Evolutionary conservation across 768 basidiomycete species (phyloP), one percentile per base, ranked within the genome.

Genomic region (Mycena rosella): DNA sequence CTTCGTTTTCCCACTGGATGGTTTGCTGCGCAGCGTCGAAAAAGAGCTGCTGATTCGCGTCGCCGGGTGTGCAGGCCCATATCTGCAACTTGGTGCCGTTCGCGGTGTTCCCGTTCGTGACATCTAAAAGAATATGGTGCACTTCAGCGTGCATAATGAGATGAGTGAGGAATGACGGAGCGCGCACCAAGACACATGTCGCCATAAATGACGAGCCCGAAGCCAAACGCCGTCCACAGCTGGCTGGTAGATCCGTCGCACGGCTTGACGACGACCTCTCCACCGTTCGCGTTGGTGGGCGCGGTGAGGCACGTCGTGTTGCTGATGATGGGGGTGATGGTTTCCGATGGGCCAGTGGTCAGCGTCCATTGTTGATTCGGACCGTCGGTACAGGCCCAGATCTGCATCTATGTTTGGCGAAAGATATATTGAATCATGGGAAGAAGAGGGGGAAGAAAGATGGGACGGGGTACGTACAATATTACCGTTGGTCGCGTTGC

Each of bases 1-100:
- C 47, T 42, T 30, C 27, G 40, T 34, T 38, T 27, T 55, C 60
- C 73, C 73, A 75, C 9, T 59, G 15, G 29, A 73, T 70, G n/a
- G 10, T 36, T 30, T 49, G 32, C 17, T 44, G 6, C 5, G 44
- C 20, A 38, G 47, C 14, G 34, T 40, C 7, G 60, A 48, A 67
- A 49, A 66, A 72, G 20, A 57, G 26, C 49, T 74, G 70, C 49
- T 74, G 70, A 47, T 70, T 67, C 24, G 53, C 64, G 55, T 70
- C 57, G 49, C 64, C 63, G 24, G 66, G 66, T 22, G 57, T 64
- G 64, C 75, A 76, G 27, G 52, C 57, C 74, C 74, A 77, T 52
- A 75, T 69, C 56, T 77, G 75, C 42, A 77, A 58, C 67, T 76
- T 73, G 22, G 68, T 65, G 49, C 76, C 75, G 59, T 71, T 71